phyloP scores from a whole-genome alignment of 192 early-diverging fungal species.

The Dimargaris cristalligena region DNA sequence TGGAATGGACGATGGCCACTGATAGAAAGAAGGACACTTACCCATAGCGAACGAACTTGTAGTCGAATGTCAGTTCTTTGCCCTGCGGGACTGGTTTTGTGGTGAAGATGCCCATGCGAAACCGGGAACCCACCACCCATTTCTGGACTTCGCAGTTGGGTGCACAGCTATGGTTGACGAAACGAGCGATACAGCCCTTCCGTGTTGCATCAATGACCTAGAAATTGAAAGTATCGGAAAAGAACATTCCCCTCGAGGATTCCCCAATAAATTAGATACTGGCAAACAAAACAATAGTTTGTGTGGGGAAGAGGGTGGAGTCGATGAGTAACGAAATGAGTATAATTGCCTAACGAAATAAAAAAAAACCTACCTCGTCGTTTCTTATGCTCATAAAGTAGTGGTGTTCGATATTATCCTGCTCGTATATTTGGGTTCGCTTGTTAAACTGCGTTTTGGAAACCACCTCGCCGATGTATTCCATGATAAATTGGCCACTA shows the following conservation, averaged over 20 bases:
- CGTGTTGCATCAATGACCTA: constrained; percentile 89
- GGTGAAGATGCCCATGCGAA: constrained; percentile 94
- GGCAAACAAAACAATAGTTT: too few species aligned
- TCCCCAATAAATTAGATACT: too few species aligned
- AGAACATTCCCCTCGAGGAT: too few species aligned
- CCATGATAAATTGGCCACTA: constrained; percentile 85
- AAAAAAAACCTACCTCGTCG: constrained; percentile 51
- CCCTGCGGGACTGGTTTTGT: constrained; percentile 53
- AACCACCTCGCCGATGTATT: constrained; percentile 95
- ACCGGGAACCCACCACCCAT: constrained; percentile 81
- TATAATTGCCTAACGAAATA: too few species aligned
- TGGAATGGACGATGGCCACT: too few species aligned
- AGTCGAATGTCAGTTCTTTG: constrained; percentile 94
- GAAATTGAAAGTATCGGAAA: too few species aligned
- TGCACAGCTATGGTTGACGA: constrained; percentile 95
- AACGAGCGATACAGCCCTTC: constrained; percentile 83
- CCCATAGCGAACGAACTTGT: constrained; percentile 83
- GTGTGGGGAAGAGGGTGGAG: too few species aligned
- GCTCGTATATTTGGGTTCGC: constrained; percentile 63
- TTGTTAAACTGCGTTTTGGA: constrained; percentile 63
- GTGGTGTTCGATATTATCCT: constrained; percentile 75
- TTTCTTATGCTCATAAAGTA: constrained; percentile 94
- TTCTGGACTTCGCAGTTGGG: constrained; percentile 93
- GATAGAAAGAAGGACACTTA: too few species aligned
- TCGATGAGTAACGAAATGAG: too few species aligned